Conservation (phyloP, 2,329 filamentous ascomycete species). For the Coniella lustricola region DNA sequence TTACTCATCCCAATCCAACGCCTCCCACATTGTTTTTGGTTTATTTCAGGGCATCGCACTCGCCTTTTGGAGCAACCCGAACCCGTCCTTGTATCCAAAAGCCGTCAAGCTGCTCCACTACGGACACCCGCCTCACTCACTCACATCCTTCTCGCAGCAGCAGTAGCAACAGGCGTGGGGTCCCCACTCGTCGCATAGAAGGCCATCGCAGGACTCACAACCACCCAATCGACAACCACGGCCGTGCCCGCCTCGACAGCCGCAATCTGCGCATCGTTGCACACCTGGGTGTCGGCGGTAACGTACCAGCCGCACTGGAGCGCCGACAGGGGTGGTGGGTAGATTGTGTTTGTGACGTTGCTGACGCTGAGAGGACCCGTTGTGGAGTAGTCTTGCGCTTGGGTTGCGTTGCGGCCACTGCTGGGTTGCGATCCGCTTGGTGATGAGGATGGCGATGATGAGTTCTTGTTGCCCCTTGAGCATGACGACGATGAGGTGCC, state of each 20-base stretch:
- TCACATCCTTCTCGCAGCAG: not conserved
- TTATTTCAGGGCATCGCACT: too few species aligned
- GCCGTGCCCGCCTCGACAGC: slow-evolving; percentile 37
- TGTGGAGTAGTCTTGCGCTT: slow-evolving; percentile 19
- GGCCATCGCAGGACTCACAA: slow-evolving; percentile 19
- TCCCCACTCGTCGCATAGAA: slow-evolving; percentile 9
- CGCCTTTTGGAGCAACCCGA: too few species aligned
- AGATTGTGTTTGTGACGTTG: slow-evolving; percentile 36
- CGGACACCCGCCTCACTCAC: not conserved
- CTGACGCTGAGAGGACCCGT: slow-evolving; percentile 31
- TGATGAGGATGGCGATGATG: not conserved
- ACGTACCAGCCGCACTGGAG: slow-evolving; percentile 38
- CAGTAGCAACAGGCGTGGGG: not conserved
- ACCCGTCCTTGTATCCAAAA: too few species aligned
- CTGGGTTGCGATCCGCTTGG: not conserved
- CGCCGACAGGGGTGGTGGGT: slow-evolving; percentile 26
- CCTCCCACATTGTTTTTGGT: too few species aligned
- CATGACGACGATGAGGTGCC: too few species aligned
- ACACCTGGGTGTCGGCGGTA: slow-evolving; percentile 25
- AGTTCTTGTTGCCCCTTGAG: not conserved
- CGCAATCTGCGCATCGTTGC: slow-evolving; percentile 35
- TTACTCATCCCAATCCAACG: too few species aligned
- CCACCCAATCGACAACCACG: slow-evolving; percentile 37
- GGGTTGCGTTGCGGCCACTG: not conserved
- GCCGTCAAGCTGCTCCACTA: too few species aligned